Conservation (phyloP, 2,329 filamentous ascomycete genomes). For the Colletotrichum chlorophyti region DNA sequence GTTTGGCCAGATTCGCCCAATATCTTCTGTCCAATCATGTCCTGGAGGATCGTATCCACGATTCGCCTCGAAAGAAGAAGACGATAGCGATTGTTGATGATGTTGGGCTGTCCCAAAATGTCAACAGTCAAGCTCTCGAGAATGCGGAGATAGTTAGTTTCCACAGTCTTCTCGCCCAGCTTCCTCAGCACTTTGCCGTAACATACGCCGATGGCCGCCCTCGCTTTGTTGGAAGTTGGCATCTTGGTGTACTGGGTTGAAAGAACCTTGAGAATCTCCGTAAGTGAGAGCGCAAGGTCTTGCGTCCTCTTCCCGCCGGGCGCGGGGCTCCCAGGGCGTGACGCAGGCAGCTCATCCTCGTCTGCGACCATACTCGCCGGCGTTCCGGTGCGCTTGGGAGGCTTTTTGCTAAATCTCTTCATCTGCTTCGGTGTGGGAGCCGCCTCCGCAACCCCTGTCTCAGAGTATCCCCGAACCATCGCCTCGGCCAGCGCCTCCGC, state of each 20-base stretch:
- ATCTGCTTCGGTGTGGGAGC: slow-evolving; percentile 58
- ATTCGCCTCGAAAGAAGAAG: slow-evolving; percentile 85
- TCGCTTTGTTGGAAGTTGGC: slow-evolving; percentile 79
- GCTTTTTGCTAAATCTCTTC: slow-evolving; percentile 73
- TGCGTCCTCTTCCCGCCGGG: slow-evolving; percentile 73
- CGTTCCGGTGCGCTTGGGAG: slow-evolving; percentile 63
- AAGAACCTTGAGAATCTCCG: slow-evolving; percentile 80
- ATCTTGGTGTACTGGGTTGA: slow-evolving; percentile 81
- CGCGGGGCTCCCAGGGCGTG: slow-evolving; percentile 76
- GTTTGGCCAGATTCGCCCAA: slow-evolving; percentile 90
- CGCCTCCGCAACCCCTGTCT: slow-evolving; percentile 52
- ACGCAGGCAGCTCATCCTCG: slow-evolving; percentile 70
- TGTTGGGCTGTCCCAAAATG: slow-evolving; percentile 75
- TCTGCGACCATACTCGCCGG: slow-evolving; percentile 69
- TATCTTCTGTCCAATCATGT: slow-evolving; percentile 80
- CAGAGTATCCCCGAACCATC: slow-evolving; percentile 82
- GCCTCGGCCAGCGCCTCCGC: slow-evolving; percentile 84
- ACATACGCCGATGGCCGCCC: slow-evolving; percentile 85
- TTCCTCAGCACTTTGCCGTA: slow-evolving; percentile 82
- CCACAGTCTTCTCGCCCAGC: slow-evolving; percentile 82
- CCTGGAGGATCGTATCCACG: slow-evolving; percentile 82
- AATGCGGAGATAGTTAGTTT: slow-evolving; percentile 82
- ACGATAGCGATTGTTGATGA: slow-evolving; percentile 86
- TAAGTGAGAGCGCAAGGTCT: slow-evolving; percentile 75
- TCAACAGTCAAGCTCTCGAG: slow-evolving; percentile 83